Base-by-base conservation (phyloP, 768 basidiomycete species). In the Serpula lacrymans region DNA sequence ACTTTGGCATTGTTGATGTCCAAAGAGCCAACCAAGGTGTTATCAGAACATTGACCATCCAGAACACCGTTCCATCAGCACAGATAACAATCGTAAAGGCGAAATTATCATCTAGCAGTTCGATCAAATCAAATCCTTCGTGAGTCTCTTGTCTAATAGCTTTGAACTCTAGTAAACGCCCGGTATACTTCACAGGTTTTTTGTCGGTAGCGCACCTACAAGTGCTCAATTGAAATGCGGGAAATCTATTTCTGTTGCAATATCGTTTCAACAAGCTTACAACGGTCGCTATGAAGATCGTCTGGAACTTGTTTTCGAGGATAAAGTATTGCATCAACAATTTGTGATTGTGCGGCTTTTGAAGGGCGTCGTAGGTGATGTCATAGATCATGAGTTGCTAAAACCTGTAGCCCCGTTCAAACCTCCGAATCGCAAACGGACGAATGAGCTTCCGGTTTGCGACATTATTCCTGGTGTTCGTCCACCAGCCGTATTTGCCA, bases 241-340 rank as follows among this genome's bases (percentile, higher is more conserved):
- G 16, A 38, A 30, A 2, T 52, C 67, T 3, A 36, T 67, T 21
- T 39, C 42, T 2, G 46, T 78, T 18, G 39, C 34, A 0, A 40
- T 77, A 16, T 55, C 43, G 0, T 62, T 77, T 22, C 52, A 45
- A 3, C 64, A 71, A 0, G 6, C 24, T 0, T 26, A 46, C 1
- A 45, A 37, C 22, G 80, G 82, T 8, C 63, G 74, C 2, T 77
- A 67, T 43, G 68, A 78, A 37, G 77, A 78, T 32, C 69, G 76
- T 1, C 43, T 77, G 3, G 79, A 82, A 46, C 45, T 84, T 14
- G 37, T 68, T 0, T 77, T 84, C 50, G 57, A 75, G 45, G 75
- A 80, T 45, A 50, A 54, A 0, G 62, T 63, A 18, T 59, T 73
- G 8, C 51, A 57, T 7, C 69, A 71, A 26, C 57, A 47, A 1